These are phyloP conservation scores for Suillus luteus DNA, from an alignment of 768 basidiomycete species.

Conservation along the genomic window DNA sequence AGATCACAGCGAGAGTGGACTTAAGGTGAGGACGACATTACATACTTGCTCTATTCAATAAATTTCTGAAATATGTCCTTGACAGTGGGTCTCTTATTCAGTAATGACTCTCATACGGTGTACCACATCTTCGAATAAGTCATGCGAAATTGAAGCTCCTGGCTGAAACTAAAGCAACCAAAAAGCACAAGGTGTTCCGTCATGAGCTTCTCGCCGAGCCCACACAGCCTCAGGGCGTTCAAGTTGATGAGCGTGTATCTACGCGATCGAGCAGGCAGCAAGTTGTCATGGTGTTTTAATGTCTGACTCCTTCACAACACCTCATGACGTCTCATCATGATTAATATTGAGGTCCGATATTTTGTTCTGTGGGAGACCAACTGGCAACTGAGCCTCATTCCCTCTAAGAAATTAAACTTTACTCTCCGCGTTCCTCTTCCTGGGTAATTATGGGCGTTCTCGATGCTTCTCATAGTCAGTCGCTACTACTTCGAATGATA, in stretches of 20 bases:
- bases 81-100: too few relatives aligned
- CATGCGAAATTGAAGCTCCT: too few relatives aligned
- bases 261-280: not conserved
- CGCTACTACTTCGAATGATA: not conserved
- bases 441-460: not conserved
- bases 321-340: not conserved
- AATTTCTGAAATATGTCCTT: too few relatives aligned
- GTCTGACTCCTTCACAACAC: not conserved
- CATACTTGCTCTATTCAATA: too few relatives aligned
- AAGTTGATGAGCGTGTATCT: not conserved
- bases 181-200: not conserved
- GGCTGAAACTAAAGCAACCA: too few relatives aligned
- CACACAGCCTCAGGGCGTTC: not conserved
- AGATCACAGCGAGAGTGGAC: too few relatives aligned
- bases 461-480: not conserved
- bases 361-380: not conserved
- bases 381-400: not conserved
- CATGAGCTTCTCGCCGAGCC: not conserved
- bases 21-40: too few relatives aligned
- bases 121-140: too few relatives aligned
- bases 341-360: too few relatives aligned
- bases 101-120: too few relatives aligned
- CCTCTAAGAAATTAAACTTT: not conserved
- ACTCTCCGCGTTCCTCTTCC: not conserved
- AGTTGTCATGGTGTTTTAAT: constrained; percentile 2